Percentiles rank a stretch among this genome's conserved stretches.
Conservation (phyloP, 169 alveolate species). For the Plasmodium falciparum region DNA sequence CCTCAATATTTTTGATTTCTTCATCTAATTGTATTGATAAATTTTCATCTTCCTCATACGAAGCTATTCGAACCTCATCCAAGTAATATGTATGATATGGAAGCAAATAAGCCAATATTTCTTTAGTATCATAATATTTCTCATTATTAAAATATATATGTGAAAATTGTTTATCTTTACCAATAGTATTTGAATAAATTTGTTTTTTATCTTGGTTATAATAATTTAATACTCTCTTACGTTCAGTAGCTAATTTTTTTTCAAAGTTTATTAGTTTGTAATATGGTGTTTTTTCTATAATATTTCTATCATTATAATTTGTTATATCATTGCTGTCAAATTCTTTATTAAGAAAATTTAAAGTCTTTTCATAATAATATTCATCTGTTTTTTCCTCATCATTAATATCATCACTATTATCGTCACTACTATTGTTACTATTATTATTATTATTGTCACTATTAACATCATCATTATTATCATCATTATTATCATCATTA, state of each 20-base stretch:
- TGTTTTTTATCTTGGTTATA: slow-evolving; percentile 54
- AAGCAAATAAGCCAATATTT: slow-evolving; percentile 48
- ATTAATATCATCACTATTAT: not conserved
- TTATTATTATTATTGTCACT: not conserved
- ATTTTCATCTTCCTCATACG: slow-evolving; percentile 14
- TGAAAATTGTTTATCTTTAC: slow-evolving; percentile 67
- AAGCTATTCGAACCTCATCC: slow-evolving; percentile 35
- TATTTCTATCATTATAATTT: slow-evolving; percentile 10
- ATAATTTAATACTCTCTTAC: slow-evolving; percentile 50
- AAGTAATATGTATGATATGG: slow-evolving; percentile 62
- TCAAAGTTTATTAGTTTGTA: slow-evolving; percentile 51
- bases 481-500: not conserved
- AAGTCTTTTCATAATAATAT: slow-evolving; percentile 48
- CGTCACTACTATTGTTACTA: not conserved
- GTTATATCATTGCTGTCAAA: not conserved
- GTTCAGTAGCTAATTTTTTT: slow-evolving; percentile 45
- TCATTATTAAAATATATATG: slow-evolving; percentile 46
- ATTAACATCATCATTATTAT: not conserved
- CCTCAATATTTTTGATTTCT: slow-evolving; percentile 42
- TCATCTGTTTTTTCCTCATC: slow-evolving; percentile 28
- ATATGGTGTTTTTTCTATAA: slow-evolving; percentile 51
- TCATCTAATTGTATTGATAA: slow-evolving; percentile 3
- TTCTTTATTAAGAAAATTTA: slow-evolving; percentile 33
- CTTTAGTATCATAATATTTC: slow-evolving; percentile 64
- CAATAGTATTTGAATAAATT: slow-evolving; percentile 32